These are phyloP conservation scores for Talaromyces wortmannii DNA, from an alignment of 495 filamentous ascomycete genomes.

Conservation along the genomic window DNA sequence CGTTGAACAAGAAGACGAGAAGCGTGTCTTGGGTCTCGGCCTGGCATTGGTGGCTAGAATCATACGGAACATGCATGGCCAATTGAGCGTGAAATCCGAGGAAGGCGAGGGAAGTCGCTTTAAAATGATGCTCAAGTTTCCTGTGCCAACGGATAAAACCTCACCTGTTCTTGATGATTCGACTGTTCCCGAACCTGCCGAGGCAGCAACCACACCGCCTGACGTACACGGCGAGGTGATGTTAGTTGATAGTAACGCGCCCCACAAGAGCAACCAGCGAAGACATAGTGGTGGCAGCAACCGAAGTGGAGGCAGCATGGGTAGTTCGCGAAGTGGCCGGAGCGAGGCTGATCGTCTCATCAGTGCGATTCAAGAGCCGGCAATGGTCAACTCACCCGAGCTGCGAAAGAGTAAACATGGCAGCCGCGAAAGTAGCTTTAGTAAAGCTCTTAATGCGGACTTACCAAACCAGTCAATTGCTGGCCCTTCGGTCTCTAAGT, in stretches of 20 bases:
- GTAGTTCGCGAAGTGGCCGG: constrained; percentile 45
- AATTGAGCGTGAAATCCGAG: constrained; percentile 81
- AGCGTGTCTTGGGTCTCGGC: constrained; percentile 65
- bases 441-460: background rate
- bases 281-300: constrained; percentile 41
- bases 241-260: constrained; percentile 14
- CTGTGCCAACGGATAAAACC: constrained; percentile 16
- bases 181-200: background rate
- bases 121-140: constrained; percentile 36
- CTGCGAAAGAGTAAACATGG: background rate
- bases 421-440: constrained; percentile 6
- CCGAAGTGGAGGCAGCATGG: constrained; percentile 43
- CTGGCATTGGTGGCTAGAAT: constrained; percentile 82
- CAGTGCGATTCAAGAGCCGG: constrained; percentile 63
- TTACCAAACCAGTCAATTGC: background rate
- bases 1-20: constrained; percentile 12
- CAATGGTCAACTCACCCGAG: constrained; percentile 24
- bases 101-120: constrained; percentile 81
- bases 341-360: constrained; percentile 73
- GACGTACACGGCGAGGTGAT: constrained; percentile 18
- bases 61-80: constrained; percentile 85
- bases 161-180: background rate
- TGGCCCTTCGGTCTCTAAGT: constrained; percentile 12
- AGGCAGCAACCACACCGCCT: background rate
- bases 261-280: constrained; percentile 3